Evolutionary conservation across 2,329 filamentous ascomycete genomes (phyloP), one percentile per base, ranked within the genome.

Genomic region (Cadophora sp.): DNA sequence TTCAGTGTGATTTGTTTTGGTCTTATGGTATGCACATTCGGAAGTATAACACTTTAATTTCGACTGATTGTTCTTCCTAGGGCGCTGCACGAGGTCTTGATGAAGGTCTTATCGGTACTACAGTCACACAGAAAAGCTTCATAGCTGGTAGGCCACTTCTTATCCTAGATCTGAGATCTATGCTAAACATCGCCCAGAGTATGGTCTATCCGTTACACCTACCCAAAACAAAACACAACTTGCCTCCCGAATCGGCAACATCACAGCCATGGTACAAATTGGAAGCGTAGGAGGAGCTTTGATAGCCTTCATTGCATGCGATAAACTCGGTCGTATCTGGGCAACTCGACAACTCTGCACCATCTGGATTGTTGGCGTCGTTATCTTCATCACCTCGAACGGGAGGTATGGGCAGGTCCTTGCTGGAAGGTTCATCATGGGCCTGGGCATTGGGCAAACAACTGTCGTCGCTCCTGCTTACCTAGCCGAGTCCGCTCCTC

Each of bases 231-330:
- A 73, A 24, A 68, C 64, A 11, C 67, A 76, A 14, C 73, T 76
- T 61, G 77, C 78, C 14, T 72, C 77, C 41, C 74, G 74, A 47
- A 73, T 77, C 30, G 78, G 76, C 3, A 80, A 79, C 60, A 77
- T 80, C 45, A 78, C 77, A 4, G 76, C 79, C 1, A 80, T 80
- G 78, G 79, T 80, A 11, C 78, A 80, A 39, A 78, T 80, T 47
- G 79, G 79, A 2, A 77, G 75, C 68, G 74, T 80, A 20, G 76
- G 75, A 9, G 78, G 78, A 18, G 78, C 79, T n/a, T 41, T 73
- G 20, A 70, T 73, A 53, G 72, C 69, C 74, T 72, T 72, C 64
- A 69, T 72, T 41, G 63, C 66, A 20, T 69, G 66, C 63, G 70
- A 72, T 48, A 71, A 69, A 53, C 76, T 70, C 48, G 68, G 71